Percentiles rank a stretch among this genome's conserved stretches.
Conservation (phyloP, 1,284 basidiomycete species). For the Thecaphora frezii region DNA sequence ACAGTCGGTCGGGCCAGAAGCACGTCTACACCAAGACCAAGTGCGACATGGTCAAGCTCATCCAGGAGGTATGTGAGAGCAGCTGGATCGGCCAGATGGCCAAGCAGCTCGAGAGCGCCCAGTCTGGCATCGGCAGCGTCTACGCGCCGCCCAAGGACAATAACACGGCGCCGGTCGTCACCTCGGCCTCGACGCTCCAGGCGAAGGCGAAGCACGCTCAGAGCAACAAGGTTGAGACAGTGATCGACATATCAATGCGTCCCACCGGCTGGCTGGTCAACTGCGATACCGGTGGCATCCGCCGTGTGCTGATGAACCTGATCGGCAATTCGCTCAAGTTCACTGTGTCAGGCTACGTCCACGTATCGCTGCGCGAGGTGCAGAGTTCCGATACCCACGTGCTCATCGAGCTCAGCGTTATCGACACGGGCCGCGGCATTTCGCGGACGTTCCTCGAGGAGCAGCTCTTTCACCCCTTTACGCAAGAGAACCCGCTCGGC, state of each 20-base stretch:
- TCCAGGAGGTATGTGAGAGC: constrained; percentile 93
- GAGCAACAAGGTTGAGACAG: constrained; percentile 72
- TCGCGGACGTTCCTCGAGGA: constrained; percentile 65
- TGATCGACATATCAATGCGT: constrained; percentile 80
- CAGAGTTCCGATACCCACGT: constrained; percentile 66
- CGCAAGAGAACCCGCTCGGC: constrained; percentile 82
- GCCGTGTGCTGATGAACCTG: constrained; percentile 90
- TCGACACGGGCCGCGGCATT: constrained; percentile 80
- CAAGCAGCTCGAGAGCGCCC: constrained; percentile 63
- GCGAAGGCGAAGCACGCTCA: constrained; percentile 23
- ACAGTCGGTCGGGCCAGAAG: constrained; percentile 60
- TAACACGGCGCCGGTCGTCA: neutral
- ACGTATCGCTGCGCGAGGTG: constrained; percentile 78
- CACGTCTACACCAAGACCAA: constrained; percentile 24
- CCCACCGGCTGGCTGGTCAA: constrained; percentile 78
- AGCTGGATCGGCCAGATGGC: constrained; percentile 92
- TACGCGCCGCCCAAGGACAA: constrained; percentile 69
- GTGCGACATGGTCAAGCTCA: constrained; percentile 76
- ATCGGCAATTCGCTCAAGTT: constrained; percentile 92
- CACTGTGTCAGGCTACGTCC: constrained; percentile 81
- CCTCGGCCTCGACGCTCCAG: constrained; percentile 10
- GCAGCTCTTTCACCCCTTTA: constrained; percentile 94
- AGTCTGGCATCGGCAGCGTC: constrained; percentile 78
- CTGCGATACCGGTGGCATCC: constrained; percentile 88
- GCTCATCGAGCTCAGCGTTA: constrained; percentile 80